Evolutionary conservation across 768 basidiomycete genomes (phyloP), one percentile per base, ranked within the genome.

Genomic region (Baorangia bicolor): DNA sequence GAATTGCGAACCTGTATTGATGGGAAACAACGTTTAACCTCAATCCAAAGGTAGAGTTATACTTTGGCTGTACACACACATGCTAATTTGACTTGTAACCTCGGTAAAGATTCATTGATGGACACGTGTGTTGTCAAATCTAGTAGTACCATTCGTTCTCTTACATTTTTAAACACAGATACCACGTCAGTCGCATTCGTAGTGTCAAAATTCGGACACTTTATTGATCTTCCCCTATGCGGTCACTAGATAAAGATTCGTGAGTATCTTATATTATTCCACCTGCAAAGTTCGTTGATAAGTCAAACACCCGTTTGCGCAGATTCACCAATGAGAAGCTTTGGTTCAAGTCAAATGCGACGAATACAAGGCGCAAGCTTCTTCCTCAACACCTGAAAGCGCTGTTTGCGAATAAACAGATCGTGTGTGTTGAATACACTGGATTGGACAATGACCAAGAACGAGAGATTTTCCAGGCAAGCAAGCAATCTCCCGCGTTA

Each of bases 21-120:
- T 58, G 87, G 87, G n/a, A 88, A 88, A 64, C 87, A 88, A 59
- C 76, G 87, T 31, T 65, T 88, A 56, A 87, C 87, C 0, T 87
- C 87, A 0, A 81, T 88, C 27, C 75, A 77, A 58, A 76, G 78
- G 86, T 87, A 60, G 51, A 14, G 11, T 25, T 28, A 3, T 40
- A 56, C 41, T 33, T 39, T n/a, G 3, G 2, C 6, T 35, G 20
- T 27, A 21, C 12, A 31, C 25, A 23, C 23, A 2, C 23, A 21
- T 41, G 13, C 47, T 62, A 25, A 60, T 38, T 50, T 21, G 27
- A 41, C 9, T 33, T 11, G 9, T 52, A 23, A 41, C 18, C 42
- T 11, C 10, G 5, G 33, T 38, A 11, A 55, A 86, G 85, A 57
- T 86, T 85, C 58, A 71, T 83, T 48, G 76, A 79, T 55, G 83